Base-by-base conservation (phyloP, 2,329 filamentous ascomycete species). In the Ambrosiella beaveri region DNA sequence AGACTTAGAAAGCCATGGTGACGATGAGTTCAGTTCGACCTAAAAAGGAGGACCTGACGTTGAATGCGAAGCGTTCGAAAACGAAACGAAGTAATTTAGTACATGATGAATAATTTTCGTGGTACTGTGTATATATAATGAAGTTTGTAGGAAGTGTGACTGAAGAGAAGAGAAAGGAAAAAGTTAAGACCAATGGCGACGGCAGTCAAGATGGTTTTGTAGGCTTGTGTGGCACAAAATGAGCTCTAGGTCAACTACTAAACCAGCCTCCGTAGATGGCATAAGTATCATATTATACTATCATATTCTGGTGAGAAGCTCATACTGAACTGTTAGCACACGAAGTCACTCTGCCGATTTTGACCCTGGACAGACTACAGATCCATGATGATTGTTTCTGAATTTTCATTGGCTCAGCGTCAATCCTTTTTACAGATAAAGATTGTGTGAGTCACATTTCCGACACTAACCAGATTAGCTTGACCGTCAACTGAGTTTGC, bases 11-110 rank as follows among this genome's bases (percentile, higher is more conserved):
- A 69, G 74, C 71, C 76, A 80, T 78, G 72, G 73, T 72, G 76
- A 76, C 77, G 67, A 74, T 50, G 61, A 81, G 79, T 84, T 84
- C 82, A 86, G 80, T 68, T 79, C 78, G 71, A 78, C 79, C 79
- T 71, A 71, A 74, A 74, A 70, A 76, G 77, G 78, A 77, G 65
- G 67, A 71, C 67, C 54, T 61, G 56, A 62, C 44, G 12, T 57
- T 41, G 27, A 54, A 54, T 47, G 59, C 54, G 57, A 58, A 35
- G 50, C 51, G 53, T 54, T 54, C 17, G 38, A 49, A 56, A 56
- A 57, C 57, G 57, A 63, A 62, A 67, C 67, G 62, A 68, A 64
- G 71, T 69, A 74, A 76, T 71, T 75, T 80, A 82, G 71, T 76
- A 75, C 79, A 82, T 82, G 69, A 72, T 82, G 74, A 65, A 65